A percentile compares a stretch with the other conserved stretches of the same genome.
Conservation (phyloP, 352 stramenopile genomes). For the Globisporangium abappressorium region DNA sequence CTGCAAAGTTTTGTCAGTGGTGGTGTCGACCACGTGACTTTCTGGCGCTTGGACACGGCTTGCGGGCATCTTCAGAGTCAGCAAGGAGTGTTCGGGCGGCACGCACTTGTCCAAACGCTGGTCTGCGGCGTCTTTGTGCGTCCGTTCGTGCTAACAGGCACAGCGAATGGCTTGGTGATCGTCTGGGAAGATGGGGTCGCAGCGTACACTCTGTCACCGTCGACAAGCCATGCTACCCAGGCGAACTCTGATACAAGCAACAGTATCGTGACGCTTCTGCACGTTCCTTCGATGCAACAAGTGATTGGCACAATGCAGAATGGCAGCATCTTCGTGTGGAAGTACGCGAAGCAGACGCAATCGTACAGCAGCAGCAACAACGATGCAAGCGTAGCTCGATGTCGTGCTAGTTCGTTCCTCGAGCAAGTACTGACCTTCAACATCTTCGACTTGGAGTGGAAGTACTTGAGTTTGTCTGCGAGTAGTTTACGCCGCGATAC, state of each 20-base stretch:
- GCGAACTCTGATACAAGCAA: slow-evolving; percentile 1
- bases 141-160: slow-evolving; percentile 57
- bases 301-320: slow-evolving; percentile 39
- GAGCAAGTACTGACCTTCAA: slow-evolving; percentile 19
- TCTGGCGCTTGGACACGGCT: slow-evolving; percentile 53
- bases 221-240: neutral
- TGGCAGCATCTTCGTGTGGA: slow-evolving; percentile 38
- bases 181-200: slow-evolving; percentile 58
- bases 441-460: slow-evolving; percentile 20
- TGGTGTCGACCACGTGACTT: slow-evolving; percentile 67
- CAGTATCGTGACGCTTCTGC: slow-evolving; percentile 34
- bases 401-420: slow-evolving; percentile 32
- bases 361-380: slow-evolving; percentile 2
- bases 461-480: slow-evolving; percentile 2
- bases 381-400: slow-evolving; percentile 10
- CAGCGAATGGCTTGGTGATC: slow-evolving; percentile 41
- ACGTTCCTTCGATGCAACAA: slow-evolving; percentile 32
- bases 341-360: slow-evolving; percentile 16
- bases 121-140: slow-evolving; percentile 36
- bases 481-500: slow-evolving; percentile 2
- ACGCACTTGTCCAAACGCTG: slow-evolving; percentile 50
- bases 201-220: slow-evolving; percentile 34
- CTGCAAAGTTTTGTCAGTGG: slow-evolving; percentile 46
- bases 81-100: slow-evolving; percentile 60
- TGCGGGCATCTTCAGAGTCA: slow-evolving; percentile 49